Evolutionary conservation across 1,139 yeast species (phyloP).

Genomic region (Taphrina wiesneri): DNA sequence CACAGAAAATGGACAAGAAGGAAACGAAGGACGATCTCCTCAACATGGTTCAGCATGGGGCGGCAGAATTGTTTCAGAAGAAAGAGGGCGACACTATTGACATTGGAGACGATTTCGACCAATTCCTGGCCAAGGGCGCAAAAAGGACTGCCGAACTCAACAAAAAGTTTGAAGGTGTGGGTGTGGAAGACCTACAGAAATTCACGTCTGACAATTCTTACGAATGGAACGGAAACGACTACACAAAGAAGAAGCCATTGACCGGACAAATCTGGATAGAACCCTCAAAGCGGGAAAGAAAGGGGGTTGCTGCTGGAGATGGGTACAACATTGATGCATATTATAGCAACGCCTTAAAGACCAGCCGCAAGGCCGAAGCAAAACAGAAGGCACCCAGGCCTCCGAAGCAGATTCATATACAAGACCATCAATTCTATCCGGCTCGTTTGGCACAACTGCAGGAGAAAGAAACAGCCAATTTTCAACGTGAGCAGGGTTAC

Average conservation of each 20-base stretch:
- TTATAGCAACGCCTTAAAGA: constrained; percentile 72
- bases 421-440: constrained; percentile 89
- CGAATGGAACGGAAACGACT: constrained; percentile 96
- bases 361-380: constrained; percentile 45
- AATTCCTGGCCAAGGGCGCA: constrained; percentile 72
- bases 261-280: constrained; percentile 70
- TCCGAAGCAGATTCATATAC: constrained; percentile 50
- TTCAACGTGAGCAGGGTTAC: constrained; percentile 70
- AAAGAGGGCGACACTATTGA: constrained; percentile 44
- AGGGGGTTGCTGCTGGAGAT: constrained; percentile 55
- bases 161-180: constrained; percentile 77
- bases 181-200: constrained; percentile 87
- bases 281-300: constrained; percentile 86
- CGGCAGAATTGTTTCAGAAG: constrained; percentile 71
- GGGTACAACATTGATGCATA: constrained; percentile 85
- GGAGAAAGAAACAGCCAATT: constrained; percentile 75
- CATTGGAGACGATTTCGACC: constrained; percentile 75
- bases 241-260: constrained; percentile 60
- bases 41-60: constrained; percentile 97
- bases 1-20: constrained; percentile 56
- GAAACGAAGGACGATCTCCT: constrained; percentile 78
- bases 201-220: constrained; percentile 89
- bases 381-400: constrained; percentile 50
- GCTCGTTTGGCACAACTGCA: constrained; percentile 62
- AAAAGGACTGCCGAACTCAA: constrained; percentile 75